Percentiles rank a stretch among this genome's conserved stretches.
Evolutionary conservation across 805 yeast genomes (phyloP).

Genomic region (Wickerhamiella azymoides): DNA sequence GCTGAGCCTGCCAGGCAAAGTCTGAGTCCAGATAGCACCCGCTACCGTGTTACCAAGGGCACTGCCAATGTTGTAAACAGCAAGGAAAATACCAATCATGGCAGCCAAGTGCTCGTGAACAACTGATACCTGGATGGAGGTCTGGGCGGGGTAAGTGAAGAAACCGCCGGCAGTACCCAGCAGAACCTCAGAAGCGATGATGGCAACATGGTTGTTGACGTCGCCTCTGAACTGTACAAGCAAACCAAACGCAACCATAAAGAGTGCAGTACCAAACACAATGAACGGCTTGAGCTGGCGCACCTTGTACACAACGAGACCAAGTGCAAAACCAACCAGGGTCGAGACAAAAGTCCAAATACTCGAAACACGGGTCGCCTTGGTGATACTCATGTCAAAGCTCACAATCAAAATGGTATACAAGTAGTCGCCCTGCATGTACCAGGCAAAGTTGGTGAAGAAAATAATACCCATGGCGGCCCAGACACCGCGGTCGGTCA

Average conservation of each 20-base stretch:
- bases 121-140: slow-evolving; percentile 43
- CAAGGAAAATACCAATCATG: slow-evolving; percentile 41
- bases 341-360: slow-evolving; percentile 54
- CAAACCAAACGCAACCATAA: slow-evolving; percentile 50
- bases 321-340: slow-evolving; percentile 44
- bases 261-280: slow-evolving; percentile 41
- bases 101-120: slow-evolving; percentile 54
- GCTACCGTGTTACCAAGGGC: slow-evolving; percentile 51
- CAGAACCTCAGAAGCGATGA: slow-evolving; percentile 50
- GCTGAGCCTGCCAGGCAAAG: slow-evolving; percentile 34
- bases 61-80: slow-evolving; percentile 47
- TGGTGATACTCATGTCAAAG: slow-evolving; percentile 39
- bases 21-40: slow-evolving; percentile 60
- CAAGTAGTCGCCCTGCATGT: slow-evolving; percentile 57
- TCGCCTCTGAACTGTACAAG: slow-evolving; percentile 44
- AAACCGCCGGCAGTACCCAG: slow-evolving; percentile 65
- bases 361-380: slow-evolving; percentile 55
- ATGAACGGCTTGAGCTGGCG: slow-evolving; percentile 47
- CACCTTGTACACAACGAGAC: slow-evolving; percentile 35
- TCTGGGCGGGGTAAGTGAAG: slow-evolving; percentile 51
- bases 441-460: slow-evolving; percentile 46
- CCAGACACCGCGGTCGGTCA: slow-evolving; percentile 63
- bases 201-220: slow-evolving; percentile 36
- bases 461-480: slow-evolving; percentile 48
- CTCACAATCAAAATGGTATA: slow-evolving; percentile 55